These are phyloP conservation scores for Pseudozyma flocculosa DNA, from an alignment of 1,284 basidiomycete genomes.

Conservation along the genomic window DNA sequence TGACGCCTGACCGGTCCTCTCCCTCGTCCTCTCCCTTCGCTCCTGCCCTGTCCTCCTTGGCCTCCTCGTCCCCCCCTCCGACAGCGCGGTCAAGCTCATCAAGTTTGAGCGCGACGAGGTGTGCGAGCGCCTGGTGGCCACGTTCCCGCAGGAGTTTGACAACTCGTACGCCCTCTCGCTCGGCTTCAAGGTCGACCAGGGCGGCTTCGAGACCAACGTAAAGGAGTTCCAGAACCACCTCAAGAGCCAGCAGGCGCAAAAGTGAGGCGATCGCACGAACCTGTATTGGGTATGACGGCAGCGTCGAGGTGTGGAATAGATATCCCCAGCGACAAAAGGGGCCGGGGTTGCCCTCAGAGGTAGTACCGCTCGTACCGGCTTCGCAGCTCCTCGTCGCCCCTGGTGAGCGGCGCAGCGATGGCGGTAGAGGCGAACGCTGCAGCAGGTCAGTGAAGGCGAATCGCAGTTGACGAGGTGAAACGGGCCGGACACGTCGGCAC, in stretches of 20 bases:
- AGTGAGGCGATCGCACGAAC: too few relatives aligned
- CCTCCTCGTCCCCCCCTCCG: too few relatives aligned
- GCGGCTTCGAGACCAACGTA: slow-evolving; percentile 28
- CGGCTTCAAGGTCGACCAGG: slow-evolving; percentile 38
- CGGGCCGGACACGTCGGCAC: not conserved
- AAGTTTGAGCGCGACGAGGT: slow-evolving; percentile 39
- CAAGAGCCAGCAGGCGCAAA: not conserved
- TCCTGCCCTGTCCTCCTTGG: too few relatives aligned
- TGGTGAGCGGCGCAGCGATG: not conserved
- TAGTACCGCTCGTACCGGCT: slow-evolving; percentile 25
- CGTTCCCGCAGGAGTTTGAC: slow-evolving; percentile 31
- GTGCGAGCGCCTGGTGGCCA: slow-evolving; percentile 29
- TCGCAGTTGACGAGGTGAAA: too few relatives aligned
- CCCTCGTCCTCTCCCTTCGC: too few relatives aligned
- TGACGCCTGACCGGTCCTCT: too few relatives aligned
- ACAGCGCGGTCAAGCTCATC: slow-evolving; percentile 21
- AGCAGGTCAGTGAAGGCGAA: too few relatives aligned
- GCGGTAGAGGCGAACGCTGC: too few relatives aligned
- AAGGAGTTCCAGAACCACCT: slow-evolving; percentile 25
- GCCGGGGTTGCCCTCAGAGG: too few relatives aligned
- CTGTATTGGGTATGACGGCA: too few relatives aligned
- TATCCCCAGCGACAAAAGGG: too few relatives aligned
- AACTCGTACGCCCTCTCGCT: slow-evolving; percentile 25
- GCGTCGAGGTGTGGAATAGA: too few relatives aligned
- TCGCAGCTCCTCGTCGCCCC: slow-evolving; percentile 8